phyloP scores from a whole-genome alignment of 2,329 filamentous ascomycete genomes.

The Thermomyces lanuginosus region DNA sequence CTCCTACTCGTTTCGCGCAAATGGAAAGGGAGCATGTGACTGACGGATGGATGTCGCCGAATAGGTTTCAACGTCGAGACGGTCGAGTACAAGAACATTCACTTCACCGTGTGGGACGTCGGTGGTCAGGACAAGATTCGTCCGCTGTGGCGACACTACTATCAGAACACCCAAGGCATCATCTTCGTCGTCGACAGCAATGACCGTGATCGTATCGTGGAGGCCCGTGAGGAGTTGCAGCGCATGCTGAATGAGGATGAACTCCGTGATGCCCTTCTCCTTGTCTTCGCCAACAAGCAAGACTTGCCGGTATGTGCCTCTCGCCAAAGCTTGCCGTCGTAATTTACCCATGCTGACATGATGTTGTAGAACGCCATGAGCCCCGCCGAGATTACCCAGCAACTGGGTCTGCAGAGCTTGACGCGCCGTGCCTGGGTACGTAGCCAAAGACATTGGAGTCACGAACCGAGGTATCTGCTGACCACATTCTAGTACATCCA shows the following conservation, averaged over 20 bases:
- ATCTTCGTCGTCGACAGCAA: conserved; percentile 99
- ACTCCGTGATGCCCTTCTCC: conserved; percentile 86
- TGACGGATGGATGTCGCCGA: conserved; percentile 5
- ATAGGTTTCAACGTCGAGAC: conserved; percentile 98
- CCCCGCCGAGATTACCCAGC: conserved; percentile 98
- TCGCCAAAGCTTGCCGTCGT: no score
- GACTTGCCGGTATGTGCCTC: conserved; percentile 81
- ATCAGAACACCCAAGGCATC: conserved; percentile 98
- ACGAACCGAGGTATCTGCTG: conserved; percentile 13
- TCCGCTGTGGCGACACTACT: conserved; percentile 98
- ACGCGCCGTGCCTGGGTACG: conserved; percentile 98
- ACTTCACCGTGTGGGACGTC: conserved; percentile 99
- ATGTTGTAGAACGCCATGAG: conserved; percentile 98
- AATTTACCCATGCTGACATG: no score
- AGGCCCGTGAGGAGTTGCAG: conserved; percentile 90
- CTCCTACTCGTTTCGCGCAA: conserved; percentile 1
- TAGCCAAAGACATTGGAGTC: conserved; percentile 11
- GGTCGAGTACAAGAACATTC: conserved; percentile 99
- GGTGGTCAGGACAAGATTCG: conserved; percentile 99
- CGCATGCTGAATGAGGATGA: conserved; percentile 98
- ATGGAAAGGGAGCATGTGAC: conserved; percentile 1
- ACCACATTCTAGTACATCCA: conserved; percentile 64
- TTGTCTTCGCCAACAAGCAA: conserved; percentile 99
- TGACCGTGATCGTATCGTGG: conserved; percentile 93
- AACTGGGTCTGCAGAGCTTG: conserved; percentile 97